Evolutionary conservation across 2,329 filamentous ascomycete genomes (phyloP), one percentile per base, ranked within the genome.

Genomic region (Dactylonectria macrodidyma): DNA sequence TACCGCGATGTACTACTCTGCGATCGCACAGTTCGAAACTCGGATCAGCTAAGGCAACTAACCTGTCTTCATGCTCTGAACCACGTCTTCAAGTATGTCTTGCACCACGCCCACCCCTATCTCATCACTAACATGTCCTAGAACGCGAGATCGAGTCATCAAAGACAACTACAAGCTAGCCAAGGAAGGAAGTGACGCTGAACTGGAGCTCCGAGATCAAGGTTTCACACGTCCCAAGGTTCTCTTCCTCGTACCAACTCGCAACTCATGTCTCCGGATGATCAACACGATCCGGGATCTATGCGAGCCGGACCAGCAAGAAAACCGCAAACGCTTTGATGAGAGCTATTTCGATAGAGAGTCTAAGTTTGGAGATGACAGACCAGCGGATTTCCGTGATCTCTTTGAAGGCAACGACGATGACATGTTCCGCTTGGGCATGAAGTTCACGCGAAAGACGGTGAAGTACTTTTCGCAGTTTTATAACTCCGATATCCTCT

Each of bases 391-490:
- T 79, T 98, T 97, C 81, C 87, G 89, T 26, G 93, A 97, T 64
- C 87, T 98, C 0, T 99, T 99, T 77, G 92, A 92, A 68, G 96
- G 96, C 66, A 98, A 98, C 78, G 94, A 97, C 78, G 96, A 98
- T 78, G 96, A 99, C 82, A 96, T 97, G 89, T 99, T 98, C 83
- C 91, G 95, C 3, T 85, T 98, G 2, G 96, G 95, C n/a, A 82
- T 99, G 78, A 99, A 98, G 81, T 97, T 99, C 79, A 98, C 96
- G 0, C 90, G 96, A 68, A 98, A 98, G 82, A 97, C 95, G 0
- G 87, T 98, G 78, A 98, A 98, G 80, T 96, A 93, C 79, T 99
- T 97, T 83, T 89, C 95, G 0, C 93, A 95, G 69, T 99, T 99
- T 80, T 98, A 98, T 85, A 95, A 92, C 79, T 97, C 95, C 10